Percentiles rank a stretch among this genome's conserved stretches.
These are phyloP conservation scores for Microdochium nivale DNA, from an alignment of 2,329 filamentous ascomycete species.

Conservation along the genomic window DNA sequence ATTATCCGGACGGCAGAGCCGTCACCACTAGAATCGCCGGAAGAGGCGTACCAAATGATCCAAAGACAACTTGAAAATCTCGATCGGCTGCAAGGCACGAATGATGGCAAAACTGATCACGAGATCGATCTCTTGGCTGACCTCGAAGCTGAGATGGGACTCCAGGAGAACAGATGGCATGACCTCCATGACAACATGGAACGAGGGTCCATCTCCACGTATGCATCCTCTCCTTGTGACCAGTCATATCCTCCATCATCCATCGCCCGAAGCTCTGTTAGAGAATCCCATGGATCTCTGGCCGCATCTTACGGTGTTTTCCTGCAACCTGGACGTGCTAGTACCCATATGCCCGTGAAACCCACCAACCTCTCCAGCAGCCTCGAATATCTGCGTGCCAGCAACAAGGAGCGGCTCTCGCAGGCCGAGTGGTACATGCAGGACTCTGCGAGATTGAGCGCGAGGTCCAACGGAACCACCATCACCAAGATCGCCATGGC, in stretches of 20 bases:
- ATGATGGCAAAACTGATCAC: slow-evolving; percentile 27
- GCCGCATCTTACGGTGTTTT: neutral
- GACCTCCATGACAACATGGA: slow-evolving; percentile 43
- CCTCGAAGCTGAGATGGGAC: slow-evolving; percentile 53
- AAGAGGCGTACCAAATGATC: slow-evolving; percentile 38
- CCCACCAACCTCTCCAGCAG: neutral
- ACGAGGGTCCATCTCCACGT: slow-evolving; percentile 41
- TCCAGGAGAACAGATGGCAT: slow-evolving; percentile 52
- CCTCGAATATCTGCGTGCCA: neutral
- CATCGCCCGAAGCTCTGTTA: neutral
- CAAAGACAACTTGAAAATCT: slow-evolving; percentile 42
- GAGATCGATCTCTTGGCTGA: slow-evolving; percentile 44
- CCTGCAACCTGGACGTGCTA: neutral
- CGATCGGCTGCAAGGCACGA: slow-evolving; percentile 29
- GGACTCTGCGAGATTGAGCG: slow-evolving; percentile 26
- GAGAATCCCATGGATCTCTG: neutral
- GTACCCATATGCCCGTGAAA: neutral
- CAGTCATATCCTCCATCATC: neutral
- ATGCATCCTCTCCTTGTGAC: slow-evolving; percentile 8
- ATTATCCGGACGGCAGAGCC: slow-evolving; percentile 38
- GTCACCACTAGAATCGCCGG: slow-evolving; percentile 44
- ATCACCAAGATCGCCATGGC: slow-evolving; percentile 28
- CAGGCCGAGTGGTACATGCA: slow-evolving; percentile 33
- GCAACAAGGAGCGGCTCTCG: slow-evolving; percentile 8
- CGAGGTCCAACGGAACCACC: slow-evolving; percentile 27